phyloP scores from a whole-genome alignment of 495 filamentous ascomycete species.

The Aspergillus nidulans region DNA sequence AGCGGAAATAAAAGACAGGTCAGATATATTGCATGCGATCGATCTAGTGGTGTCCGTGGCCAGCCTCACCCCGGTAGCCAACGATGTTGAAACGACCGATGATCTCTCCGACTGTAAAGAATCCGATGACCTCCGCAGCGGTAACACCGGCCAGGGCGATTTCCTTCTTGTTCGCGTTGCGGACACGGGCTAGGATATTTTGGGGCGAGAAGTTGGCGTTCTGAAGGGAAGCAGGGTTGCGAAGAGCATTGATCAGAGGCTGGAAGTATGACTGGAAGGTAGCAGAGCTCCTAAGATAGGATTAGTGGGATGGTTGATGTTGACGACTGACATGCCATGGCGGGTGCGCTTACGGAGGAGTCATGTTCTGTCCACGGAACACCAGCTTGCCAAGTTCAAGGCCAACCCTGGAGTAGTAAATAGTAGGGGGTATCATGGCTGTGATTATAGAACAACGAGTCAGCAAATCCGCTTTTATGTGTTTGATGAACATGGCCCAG shows the following conservation, averaged over 20 bases:
- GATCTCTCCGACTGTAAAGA: constrained; percentile 98
- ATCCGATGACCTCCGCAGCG: constrained; percentile 81
- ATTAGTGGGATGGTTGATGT: constrained; percentile 18
- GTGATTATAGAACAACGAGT: constrained; percentile 17
- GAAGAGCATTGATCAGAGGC: constrained; percentile 59
- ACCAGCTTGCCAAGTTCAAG: constrained; percentile 83
- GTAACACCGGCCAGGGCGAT: constrained; percentile 68
- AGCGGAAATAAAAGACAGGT: constrained; percentile 26
- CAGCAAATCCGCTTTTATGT: constrained; percentile 20
- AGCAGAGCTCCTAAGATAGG: constrained; percentile 50
- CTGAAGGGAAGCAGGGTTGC: constrained; percentile 58
- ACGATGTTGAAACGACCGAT: constrained; percentile 90
- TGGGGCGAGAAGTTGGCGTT: constrained; percentile 41
- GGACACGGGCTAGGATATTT: constrained; percentile 55
- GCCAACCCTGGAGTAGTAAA: constrained; percentile 89
- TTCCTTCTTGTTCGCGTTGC: constrained; percentile 66
- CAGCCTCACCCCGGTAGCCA: constrained; percentile 74
- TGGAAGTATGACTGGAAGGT: constrained; percentile 88
- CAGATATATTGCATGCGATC: constrained; percentile 28
- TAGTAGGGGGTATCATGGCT: constrained; percentile 80
- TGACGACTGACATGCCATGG: neutral
- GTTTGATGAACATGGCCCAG: constrained; percentile 1
- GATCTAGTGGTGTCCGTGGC: constrained; percentile 55
- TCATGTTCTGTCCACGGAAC: constrained; percentile 85
- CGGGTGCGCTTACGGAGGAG: constrained; percentile 72